phyloP scores from a whole-genome alignment of 768 basidiomycete genomes.

The Agrocybe chaxingu region DNA sequence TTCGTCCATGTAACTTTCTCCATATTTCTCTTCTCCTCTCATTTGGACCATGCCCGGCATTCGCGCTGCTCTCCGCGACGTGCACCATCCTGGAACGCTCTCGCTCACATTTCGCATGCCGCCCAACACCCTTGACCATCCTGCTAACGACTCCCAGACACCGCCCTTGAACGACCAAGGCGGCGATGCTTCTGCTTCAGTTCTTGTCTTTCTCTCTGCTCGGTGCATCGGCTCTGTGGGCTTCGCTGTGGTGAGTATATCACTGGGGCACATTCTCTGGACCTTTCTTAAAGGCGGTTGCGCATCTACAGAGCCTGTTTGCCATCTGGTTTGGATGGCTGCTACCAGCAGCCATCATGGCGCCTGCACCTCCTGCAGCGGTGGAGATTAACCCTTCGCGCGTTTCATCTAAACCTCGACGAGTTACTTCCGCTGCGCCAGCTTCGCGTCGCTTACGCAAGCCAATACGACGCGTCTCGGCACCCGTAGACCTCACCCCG shows the following conservation, averaged over 20 bases:
- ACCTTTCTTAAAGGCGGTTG: constrained; percentile 5
- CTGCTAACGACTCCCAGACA: constrained; percentile 6
- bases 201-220: constrained; percentile 32
- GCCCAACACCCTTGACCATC: constrained; percentile 12
- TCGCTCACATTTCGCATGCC: constrained; percentile 15
- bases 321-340: constrained; percentile 43
- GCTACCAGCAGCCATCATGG: constrained; percentile 20
- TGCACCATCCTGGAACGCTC: constrained; percentile 9
- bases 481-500: constrained; percentile 18
- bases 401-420: constrained; percentile 12
- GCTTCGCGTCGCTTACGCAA: constrained; percentile 2
- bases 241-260: constrained; percentile 35
- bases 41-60: constrained; percentile 14
- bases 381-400: constrained; percentile 14
- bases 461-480: constrained; percentile 18
- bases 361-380: constrained; percentile 8
- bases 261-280: background rate
- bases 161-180: constrained; percentile 3
- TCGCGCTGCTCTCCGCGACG: constrained; percentile 1
- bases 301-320: constrained; percentile 34
- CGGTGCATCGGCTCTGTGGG: constrained; percentile 29
- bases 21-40: constrained; percentile 4
- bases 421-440: constrained; percentile 4
- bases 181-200: constrained; percentile 13
- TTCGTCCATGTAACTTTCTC: constrained; percentile 10